Base-by-base conservation (phyloP, 139 green algal species). In the Limnomonas spitsbergensis region DNA sequence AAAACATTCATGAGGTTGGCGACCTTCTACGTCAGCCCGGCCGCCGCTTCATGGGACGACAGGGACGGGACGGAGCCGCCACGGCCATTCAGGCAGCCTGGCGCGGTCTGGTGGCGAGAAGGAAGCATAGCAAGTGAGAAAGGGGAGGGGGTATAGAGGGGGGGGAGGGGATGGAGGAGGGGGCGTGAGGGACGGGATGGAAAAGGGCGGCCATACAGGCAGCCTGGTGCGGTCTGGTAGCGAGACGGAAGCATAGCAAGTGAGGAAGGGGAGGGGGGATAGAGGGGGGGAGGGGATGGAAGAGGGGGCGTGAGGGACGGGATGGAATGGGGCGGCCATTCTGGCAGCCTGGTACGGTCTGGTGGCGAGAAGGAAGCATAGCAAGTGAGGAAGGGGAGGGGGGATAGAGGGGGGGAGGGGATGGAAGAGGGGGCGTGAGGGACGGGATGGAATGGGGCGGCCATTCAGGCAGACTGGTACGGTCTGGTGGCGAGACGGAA, bases 1-100 rank as follows among this genome's bases (percentile, higher is more conserved):
- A 76, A 39, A 92, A 92, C 86, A 88, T 92, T 34, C 81, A 87
- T 53, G 79, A 91, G 78, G 80, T 89, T 36, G 84, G 82, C 27
- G 71, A 40, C 31, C 72, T 88, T 56, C 82, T 89, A 54, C 78
- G 79, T 70, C 81, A 85, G 83, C 86, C 86, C 9, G 86, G 86
- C 1, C 74, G 81, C 40, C 80, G 87, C 38, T 91, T 91, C 78
- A 69, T 69, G 68, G 87, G 87, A 1, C 79, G 78, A 0, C 26
- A 38, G 38, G 87, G 87, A 0, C 4, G 54, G 0, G 37, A 84
- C 1, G 32, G 78, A 27, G 85, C 88, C 38, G 88, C 81, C 29
- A 73, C 70, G 34, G 36, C 82, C 20, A 90, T 92, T 29, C 88
- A 92, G 77, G 70, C 88, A 2, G 76, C 80, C 40, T 88, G 79